phyloP scores from a whole-genome alignment of 371 early-diverging fungal species.

The Coemansia sp. region DNA sequence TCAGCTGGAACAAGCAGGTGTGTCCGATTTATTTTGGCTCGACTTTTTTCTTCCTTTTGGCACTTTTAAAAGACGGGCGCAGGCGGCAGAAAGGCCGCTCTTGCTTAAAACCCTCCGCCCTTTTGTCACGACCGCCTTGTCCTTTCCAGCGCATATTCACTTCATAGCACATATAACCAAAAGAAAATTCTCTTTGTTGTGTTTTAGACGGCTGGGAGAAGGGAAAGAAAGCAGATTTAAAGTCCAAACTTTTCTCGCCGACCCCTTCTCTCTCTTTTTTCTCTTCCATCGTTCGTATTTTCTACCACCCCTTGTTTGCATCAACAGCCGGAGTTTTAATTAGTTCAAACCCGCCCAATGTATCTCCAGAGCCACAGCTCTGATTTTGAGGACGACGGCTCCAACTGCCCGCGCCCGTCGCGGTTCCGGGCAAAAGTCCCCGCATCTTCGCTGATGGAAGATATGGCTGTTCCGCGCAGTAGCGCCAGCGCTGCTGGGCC shows the following conservation, averaged over 20 bases:
- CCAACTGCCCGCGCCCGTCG: conserved; percentile 4
- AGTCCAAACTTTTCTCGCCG: not conserved
- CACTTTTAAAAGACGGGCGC: not conserved
- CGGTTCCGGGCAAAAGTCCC: not conserved
- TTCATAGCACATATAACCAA: not conserved
- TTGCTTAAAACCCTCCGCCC: too few species aligned
- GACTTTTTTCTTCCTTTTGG: not conserved
- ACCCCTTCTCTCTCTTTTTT: not conserved
- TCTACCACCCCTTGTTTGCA: not conserved
- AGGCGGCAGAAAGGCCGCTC: not conserved
- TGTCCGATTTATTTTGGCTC: not conserved
- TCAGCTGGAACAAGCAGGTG: not conserved
- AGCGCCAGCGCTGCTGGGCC: conserved; percentile 5
- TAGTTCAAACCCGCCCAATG: not conserved
- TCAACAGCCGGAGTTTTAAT: not conserved
- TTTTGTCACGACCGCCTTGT: not conserved
- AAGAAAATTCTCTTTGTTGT: not conserved
- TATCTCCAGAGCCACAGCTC: not conserved
- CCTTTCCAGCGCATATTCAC: conserved; percentile 2
- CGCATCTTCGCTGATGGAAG: not conserved
- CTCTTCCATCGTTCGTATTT: not conserved
- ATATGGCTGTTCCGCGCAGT: not conserved
- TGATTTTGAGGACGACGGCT: conserved; percentile 1
- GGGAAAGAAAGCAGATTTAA: not conserved
- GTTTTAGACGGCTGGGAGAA: not conserved